Evolutionary conservation across 108 stramenopile species (phyloP), one percentile per base, ranked within the genome.

Genomic region (Cylindrotheca fusiformis): DNA sequence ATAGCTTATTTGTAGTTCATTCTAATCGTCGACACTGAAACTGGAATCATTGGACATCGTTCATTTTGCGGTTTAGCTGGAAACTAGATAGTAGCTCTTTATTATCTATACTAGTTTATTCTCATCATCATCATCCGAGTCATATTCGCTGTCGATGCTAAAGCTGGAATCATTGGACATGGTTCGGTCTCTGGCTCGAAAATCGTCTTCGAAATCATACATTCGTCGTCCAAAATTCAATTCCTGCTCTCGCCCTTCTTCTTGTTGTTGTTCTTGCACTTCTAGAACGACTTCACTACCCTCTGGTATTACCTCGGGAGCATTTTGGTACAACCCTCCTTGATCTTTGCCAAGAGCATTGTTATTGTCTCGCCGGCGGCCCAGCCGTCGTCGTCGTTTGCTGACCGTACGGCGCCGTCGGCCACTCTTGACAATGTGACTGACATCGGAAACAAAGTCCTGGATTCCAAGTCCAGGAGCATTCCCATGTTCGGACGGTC

Each of bases 401-500:
- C 45, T 41, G 23, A 48, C 28, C 72, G 61, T 80, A 68, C 58
- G 23, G 68, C 71, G 20, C 48, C 45, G 28, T 46, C 67, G 54
- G 66, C 76, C 32, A 69, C 71, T 64, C 55, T 55, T 44, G 53
- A 65, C 55, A 44, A 87, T 81, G 23, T 68, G 66, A 19, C 76
- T 72, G 0, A 91, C 80, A 68, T 91, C 90, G 4, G 62, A 67
- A 24, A 82, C 86, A 67, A 91, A 91, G 68, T 91, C 90, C 50
- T 73, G 65, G 46, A 91, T 74, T 18, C 80, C 90, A 46, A 91
- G 68, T 14, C 83, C 83, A 32, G 73, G 60, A 23, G 65, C 56
- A 19, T 68, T 60, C 23, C 33, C 51, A 45, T 80, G 67, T 49
- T 84, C 63, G 24, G 78, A 48, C 28, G 71, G 74, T 51, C 82